A percentile compares a stretch with the other conserved stretches of the same genome.
phyloP scores from a whole-genome alignment of 2,329 filamentous ascomycete species.

The Botrytis squamosa region DNA sequence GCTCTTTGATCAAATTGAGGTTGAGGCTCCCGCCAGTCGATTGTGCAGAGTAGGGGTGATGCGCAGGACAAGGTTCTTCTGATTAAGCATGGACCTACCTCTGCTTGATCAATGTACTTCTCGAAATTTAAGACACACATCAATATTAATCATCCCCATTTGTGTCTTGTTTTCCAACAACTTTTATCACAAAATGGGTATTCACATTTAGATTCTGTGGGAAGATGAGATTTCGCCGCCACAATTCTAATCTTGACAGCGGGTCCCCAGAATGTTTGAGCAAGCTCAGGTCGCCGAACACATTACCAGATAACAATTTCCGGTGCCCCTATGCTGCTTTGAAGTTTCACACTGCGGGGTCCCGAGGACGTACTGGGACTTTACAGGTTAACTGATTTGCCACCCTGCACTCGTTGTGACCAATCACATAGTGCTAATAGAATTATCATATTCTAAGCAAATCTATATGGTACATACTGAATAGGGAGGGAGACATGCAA shows the following conservation, averaged over 20 bases:
- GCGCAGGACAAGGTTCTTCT: not conserved
- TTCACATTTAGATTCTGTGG: not conserved
- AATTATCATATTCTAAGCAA: not conserved
- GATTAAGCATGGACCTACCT: slow-evolving; percentile 7
- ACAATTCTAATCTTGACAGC: slow-evolving; percentile 2
- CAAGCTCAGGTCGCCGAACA: slow-evolving; percentile 19
- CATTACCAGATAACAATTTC: not conserved
- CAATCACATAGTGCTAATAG: not conserved
- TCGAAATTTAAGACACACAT: not conserved
- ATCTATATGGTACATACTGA: not conserved
- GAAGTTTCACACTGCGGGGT: slow-evolving; percentile 14
- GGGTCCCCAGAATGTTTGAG: not conserved
- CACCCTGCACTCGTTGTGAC: not conserved
- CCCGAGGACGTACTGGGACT: not conserved
- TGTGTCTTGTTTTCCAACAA: not conserved
- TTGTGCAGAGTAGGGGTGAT: not conserved
- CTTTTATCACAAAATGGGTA: not conserved
- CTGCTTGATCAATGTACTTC: not conserved
- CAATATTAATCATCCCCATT: not conserved
- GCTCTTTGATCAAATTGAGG: not conserved
- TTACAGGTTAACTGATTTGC: slow-evolving; percentile 9
- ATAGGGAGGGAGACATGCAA: not conserved
- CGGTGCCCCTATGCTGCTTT: slow-evolving; percentile 2
- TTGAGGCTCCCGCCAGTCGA: not conserved
- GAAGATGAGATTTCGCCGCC: not conserved